A percentile compares a stretch with the other conserved stretches of the same genome.
Conservation (phyloP, 768 basidiomycete genomes). For the Termitomyces sp. region DNA sequence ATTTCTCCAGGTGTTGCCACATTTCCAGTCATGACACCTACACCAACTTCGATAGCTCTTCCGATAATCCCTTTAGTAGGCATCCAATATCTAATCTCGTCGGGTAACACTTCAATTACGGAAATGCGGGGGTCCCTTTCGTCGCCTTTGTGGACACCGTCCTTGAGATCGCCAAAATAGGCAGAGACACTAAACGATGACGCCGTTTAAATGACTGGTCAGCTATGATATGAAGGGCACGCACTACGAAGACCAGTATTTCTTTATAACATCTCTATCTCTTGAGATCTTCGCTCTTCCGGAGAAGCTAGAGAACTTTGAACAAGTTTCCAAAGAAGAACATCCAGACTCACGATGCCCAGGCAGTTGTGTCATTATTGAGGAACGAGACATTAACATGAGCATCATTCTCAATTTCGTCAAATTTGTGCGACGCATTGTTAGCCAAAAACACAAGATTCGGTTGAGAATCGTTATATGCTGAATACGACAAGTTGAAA, state of each 20-base stretch:
- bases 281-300: slow-evolving; percentile 66
- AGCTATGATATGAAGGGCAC: slow-evolving; percentile 6
- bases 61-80: slow-evolving; percentile 57
- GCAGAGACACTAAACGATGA: slow-evolving; percentile 50
- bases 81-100: slow-evolving; percentile 81
- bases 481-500: slow-evolving; percentile 25
- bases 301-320: slow-evolving; percentile 45
- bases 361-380: slow-evolving; percentile 65
- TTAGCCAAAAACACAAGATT: slow-evolving; percentile 72
- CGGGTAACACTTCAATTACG: slow-evolving; percentile 74
- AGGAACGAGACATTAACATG: slow-evolving; percentile 82
- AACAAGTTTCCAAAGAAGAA: background rate
- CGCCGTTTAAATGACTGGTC: background rate
- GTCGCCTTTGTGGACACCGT: slow-evolving; percentile 82
- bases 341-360: slow-evolving; percentile 53
- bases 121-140: slow-evolving; percentile 75
- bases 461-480: slow-evolving; percentile 41
- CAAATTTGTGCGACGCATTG: slow-evolving; percentile 67
- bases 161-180: slow-evolving; percentile 86
- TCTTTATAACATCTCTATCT: slow-evolving; percentile 60
- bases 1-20: slow-evolving; percentile 72
- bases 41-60: slow-evolving; percentile 56
- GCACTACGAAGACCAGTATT: slow-evolving; percentile 59
- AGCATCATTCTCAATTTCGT: slow-evolving; percentile 70
- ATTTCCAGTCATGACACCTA: slow-evolving; percentile 58